These are phyloP conservation scores for Paxillus rubicundulus DNA, from an alignment of 768 basidiomycete genomes.

Conservation along the genomic window DNA sequence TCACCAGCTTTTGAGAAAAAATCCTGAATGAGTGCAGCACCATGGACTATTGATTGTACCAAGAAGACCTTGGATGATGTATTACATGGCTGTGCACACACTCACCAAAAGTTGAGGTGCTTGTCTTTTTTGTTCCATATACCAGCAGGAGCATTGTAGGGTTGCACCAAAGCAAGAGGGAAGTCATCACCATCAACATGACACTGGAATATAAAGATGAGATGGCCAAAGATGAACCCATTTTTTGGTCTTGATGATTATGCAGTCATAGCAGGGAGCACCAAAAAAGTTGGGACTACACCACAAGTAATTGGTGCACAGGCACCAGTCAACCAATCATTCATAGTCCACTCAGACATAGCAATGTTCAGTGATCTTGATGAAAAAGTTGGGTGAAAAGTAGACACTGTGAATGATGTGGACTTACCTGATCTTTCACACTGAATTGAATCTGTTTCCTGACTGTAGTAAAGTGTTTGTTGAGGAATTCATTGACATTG, in stretches of 20 bases:
- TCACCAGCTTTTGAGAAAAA: too few relatives aligned
- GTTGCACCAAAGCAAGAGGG: neutral
- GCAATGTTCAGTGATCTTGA: slow-evolving; percentile 24
- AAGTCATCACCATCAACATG: neutral
- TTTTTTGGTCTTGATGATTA: slow-evolving; percentile 22
- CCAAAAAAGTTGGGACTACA: slow-evolving; percentile 31
- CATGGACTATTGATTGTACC: too few relatives aligned
- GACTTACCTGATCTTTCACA: neutral
- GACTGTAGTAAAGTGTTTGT: neutral
- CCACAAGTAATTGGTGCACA: slow-evolving; percentile 24
- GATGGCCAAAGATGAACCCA: slow-evolving; percentile 13
- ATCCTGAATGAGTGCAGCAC: too few relatives aligned
- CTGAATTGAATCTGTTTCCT: neutral
- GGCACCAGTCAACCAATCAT: slow-evolving; percentile 29
- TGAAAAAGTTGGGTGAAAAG: neutral
- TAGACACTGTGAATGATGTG: neutral
- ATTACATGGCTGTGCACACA: too few relatives aligned
- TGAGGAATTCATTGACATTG: slow-evolving; percentile 2
- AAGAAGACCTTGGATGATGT: too few relatives aligned
- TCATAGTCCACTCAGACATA: slow-evolving; percentile 27
- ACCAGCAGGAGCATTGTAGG: too few relatives aligned
- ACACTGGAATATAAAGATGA: slow-evolving; percentile 19
- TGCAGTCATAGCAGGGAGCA: slow-evolving; percentile 25
- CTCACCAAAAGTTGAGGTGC: too few relatives aligned
- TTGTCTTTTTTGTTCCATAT: too few relatives aligned